phyloP scores from a whole-genome alignment of 176 grass and related monocot genomes.

The Typha latifolia region DNA sequence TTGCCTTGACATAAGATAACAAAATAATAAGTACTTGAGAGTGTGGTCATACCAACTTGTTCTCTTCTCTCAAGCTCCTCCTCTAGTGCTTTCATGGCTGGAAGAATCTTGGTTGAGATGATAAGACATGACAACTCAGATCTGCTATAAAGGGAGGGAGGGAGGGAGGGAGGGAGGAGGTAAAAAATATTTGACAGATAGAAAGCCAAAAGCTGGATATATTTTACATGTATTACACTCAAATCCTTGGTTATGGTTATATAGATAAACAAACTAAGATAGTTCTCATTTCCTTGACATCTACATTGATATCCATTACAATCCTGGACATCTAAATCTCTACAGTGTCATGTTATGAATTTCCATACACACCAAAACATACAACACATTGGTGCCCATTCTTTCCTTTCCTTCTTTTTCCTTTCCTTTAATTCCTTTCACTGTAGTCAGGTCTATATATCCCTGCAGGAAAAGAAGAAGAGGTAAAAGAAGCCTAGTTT shows the following conservation, averaged over 20 bases:
- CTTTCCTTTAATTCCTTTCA: too few relatives aligned
- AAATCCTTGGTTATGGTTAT: background rate
- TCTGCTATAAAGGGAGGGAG: background rate
- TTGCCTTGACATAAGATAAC: too few relatives aligned
- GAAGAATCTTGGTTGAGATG: conserved; percentile 11
- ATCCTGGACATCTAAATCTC: too few relatives aligned
- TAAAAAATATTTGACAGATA: background rate
- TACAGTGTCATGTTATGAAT: too few relatives aligned
- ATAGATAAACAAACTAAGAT: background rate
- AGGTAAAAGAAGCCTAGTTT: background rate
- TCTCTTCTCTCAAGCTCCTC: background rate
- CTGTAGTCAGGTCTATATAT: background rate
- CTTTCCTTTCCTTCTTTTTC: too few relatives aligned
- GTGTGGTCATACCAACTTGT: background rate
- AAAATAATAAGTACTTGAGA: background rate
- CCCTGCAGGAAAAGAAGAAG: background rate
- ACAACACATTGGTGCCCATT: too few relatives aligned
- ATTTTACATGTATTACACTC: background rate
- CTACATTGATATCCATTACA: too few relatives aligned
- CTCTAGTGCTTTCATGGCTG: conserved; percentile 9
- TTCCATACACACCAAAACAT: too few relatives aligned
- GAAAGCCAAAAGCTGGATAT: background rate
- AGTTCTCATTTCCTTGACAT: too few relatives aligned
- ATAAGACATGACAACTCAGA: conserved; percentile 8
- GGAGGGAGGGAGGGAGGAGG: background rate